A percentile compares a stretch with the other conserved stretches of the same genome.
Conservation (phyloP, 1,284 basidiomycete genomes). For the Ceratobasidium sp. region DNA sequence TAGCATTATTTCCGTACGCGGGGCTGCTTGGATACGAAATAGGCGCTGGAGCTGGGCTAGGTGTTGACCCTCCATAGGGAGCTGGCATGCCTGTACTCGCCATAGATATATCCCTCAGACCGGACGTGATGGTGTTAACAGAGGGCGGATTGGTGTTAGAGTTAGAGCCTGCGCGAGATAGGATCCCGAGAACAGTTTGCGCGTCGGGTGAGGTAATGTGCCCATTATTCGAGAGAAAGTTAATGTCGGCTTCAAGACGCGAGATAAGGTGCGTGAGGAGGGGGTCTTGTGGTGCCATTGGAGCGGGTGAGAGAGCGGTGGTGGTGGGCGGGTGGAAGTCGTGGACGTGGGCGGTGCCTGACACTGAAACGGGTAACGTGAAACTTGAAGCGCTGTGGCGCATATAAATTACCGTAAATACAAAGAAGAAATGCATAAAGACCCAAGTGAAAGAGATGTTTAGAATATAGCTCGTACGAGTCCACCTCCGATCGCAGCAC, state of each 20-base stretch:
- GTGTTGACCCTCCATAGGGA: constrained; percentile 9
- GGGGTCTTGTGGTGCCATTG: constrained; percentile 51
- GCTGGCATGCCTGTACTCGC: background rate
- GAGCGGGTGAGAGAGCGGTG: background rate
- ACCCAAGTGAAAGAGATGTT: background rate
- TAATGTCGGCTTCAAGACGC: constrained; percentile 70
- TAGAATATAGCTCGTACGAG: constrained; percentile 59
- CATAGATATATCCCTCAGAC: constrained; percentile 40
- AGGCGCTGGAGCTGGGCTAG: constrained; percentile 44
- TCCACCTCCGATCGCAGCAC: constrained; percentile 59
- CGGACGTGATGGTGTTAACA: constrained; percentile 45
- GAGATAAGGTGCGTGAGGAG: constrained; percentile 66
- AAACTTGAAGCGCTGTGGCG: constrained; percentile 4
- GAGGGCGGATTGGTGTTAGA: constrained; percentile 17
- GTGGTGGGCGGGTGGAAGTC: background rate
- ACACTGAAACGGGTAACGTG: background rate
- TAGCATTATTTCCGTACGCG: background rate
- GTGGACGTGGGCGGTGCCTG: background rate
- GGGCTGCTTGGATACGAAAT: constrained; percentile 48
- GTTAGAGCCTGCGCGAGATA: constrained; percentile 52
- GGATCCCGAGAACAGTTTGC: constrained; percentile 62
- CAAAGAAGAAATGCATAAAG: background rate
- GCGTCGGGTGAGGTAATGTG: constrained; percentile 66
- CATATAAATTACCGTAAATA: constrained; percentile 12
- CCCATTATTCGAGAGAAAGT: constrained; percentile 68